Evolutionary conservation across 1,284 basidiomycete species (phyloP).

Genomic region (Austroboletus novae-zelandiae): DNA sequence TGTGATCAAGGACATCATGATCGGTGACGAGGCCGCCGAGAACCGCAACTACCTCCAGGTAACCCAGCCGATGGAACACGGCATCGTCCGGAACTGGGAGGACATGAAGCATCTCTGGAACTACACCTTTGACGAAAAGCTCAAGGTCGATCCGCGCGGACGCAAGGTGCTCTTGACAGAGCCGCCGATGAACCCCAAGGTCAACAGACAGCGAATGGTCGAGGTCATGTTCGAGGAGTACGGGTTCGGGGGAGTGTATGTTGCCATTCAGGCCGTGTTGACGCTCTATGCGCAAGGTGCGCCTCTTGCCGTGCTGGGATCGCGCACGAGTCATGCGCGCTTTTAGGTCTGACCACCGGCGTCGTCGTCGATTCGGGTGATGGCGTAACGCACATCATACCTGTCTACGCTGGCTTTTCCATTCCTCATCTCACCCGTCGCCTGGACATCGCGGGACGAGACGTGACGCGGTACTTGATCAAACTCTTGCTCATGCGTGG

Average conservation of each 20-base stretch:
- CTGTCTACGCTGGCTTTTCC: constrained; percentile 96
- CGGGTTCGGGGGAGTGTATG: constrained; percentile 93
- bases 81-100: constrained; percentile 98
- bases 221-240: constrained; percentile 99
- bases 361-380: constrained; percentile 99
- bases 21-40: constrained; percentile 93
- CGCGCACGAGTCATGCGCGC: not conserved
- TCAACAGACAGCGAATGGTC: constrained; percentile 90
- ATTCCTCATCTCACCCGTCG: constrained; percentile 93
- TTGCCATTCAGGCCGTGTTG: constrained; percentile 98
- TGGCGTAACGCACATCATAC: constrained; percentile 98
- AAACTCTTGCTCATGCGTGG: constrained; percentile 98
- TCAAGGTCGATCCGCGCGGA: constrained; percentile 84
- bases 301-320: constrained; percentile 27
- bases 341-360: constrained; percentile 89
- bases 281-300: constrained; percentile 96
- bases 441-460: constrained; percentile 95
- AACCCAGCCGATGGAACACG: constrained; percentile 98
- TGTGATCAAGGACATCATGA: constrained; percentile 95
- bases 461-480: constrained; percentile 98
- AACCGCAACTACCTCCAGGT: constrained; percentile 96
- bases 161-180: constrained; percentile 95
- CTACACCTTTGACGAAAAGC: constrained; percentile 97
- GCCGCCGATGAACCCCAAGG: constrained; percentile 99
- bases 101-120: constrained; percentile 99